Percentiles rank a stretch among this genome's conserved stretches.
Conservation (phyloP, 1,284 basidiomycete species). For the Lentinus polychrous region DNA sequence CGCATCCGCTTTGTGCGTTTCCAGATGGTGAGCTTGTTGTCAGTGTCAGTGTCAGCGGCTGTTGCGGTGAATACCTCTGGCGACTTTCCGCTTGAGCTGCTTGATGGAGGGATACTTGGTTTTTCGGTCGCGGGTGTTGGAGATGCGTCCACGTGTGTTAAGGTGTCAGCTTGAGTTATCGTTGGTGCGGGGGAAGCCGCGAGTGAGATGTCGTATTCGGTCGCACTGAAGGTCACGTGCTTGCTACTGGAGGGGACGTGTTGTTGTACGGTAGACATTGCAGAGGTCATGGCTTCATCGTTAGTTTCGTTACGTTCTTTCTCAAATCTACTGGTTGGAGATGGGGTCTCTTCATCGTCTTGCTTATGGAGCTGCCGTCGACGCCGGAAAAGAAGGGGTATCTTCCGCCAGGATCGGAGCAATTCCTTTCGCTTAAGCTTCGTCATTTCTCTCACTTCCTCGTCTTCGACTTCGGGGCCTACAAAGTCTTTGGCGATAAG, state of each 20-base stretch:
- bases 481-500: conserved; percentile 52
- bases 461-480: conserved; percentile 53
- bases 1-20: neutral
- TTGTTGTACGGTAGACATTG: neutral
- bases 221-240: conserved; percentile 27
- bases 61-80: neutral
- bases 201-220: conserved; percentile 19
- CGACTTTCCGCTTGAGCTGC: neutral
- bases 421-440: conserved; percentile 16
- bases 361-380: neutral
- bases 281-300: neutral
- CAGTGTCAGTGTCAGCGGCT: neutral
- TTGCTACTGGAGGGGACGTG: conserved; percentile 6
- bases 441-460: conserved; percentile 40
- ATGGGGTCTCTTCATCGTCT: neutral
- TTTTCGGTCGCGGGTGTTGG: neutral
- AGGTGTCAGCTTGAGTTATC: conserved; percentile 16
- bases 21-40: too few species aligned
- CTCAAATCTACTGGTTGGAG: neutral
- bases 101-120: neutral
- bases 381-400: neutral
- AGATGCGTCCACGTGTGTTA: conserved; percentile 1
- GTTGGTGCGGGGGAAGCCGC: conserved; percentile 24
- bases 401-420: conserved; percentile 8
- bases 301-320: neutral